Evolutionary conservation across 495 filamentous ascomycete species (phyloP).

Genomic region (Penicillium taxi): DNA sequence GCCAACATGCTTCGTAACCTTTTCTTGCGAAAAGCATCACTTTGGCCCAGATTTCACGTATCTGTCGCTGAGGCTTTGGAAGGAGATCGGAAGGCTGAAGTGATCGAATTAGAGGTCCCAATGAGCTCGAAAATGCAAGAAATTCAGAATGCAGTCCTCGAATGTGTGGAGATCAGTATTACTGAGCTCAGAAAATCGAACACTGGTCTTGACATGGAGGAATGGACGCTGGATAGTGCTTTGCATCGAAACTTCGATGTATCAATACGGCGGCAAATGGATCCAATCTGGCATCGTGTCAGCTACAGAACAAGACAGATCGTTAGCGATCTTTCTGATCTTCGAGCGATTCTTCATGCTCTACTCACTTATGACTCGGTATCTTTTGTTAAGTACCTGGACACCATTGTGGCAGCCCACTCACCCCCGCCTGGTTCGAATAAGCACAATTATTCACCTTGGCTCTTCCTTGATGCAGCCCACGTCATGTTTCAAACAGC

Average conservation of each 20-base stretch:
- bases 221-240: constrained; percentile 95
- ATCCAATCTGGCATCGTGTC: constrained; percentile 95
- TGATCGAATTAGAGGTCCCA: constrained; percentile 92
- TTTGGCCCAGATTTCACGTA: constrained; percentile 95
- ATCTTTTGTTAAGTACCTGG: constrained; percentile 84
- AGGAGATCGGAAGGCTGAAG: constrained; percentile 86
- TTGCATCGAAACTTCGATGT: constrained; percentile 88
- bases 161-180: constrained; percentile 93
- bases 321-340: constrained; percentile 75
- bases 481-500: constrained; percentile 90
- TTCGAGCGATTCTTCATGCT: constrained; percentile 77
- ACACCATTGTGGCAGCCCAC: constrained; percentile 87
- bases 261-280: constrained; percentile 79
- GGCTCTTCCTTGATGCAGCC: constrained; percentile 93
- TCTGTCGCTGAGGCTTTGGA: constrained; percentile 82
- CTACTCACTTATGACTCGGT: constrained; percentile 85
- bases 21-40: constrained; percentile 76
- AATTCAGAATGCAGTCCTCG: constrained; percentile 89
- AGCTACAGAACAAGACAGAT: constrained; percentile 93
- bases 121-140: constrained; percentile 92
- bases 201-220: constrained; percentile 85
- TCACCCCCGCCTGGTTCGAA: constrained; percentile 82
- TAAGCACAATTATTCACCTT: constrained; percentile 82
- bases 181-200: constrained; percentile 85
- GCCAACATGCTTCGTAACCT: constrained; percentile 88